Evolutionary conservation across 192 early-diverging fungal species (phyloP).

Genomic region (Podochytrium sp.): DNA sequence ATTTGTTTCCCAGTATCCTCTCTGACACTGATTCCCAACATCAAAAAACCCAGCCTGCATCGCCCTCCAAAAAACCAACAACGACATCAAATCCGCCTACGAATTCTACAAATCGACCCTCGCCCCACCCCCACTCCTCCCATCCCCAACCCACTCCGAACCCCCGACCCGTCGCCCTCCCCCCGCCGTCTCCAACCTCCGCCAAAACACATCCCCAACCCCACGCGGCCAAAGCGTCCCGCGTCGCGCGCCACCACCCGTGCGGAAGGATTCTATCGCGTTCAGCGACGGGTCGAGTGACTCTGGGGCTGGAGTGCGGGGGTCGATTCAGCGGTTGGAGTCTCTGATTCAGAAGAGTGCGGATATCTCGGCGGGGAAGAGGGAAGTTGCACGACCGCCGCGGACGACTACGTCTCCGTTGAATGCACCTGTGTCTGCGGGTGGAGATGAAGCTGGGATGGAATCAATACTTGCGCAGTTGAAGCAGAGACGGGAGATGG

Average conservation of each 20-base stretch:
- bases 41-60: slow-evolving; percentile 44
- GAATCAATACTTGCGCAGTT: neutral
- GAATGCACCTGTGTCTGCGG: too few relatives aligned
- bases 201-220: slow-evolving; percentile 13
- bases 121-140: neutral
- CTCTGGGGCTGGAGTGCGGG: neutral
- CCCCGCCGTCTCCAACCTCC: slow-evolving; percentile 13
- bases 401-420: neutral
- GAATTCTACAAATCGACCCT: slow-evolving; percentile 26
- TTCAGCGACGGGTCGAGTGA: neutral
- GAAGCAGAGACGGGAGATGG: neutral
- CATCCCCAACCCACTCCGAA: neutral
- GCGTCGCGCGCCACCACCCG: neutral
- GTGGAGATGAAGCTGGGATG: neutral
- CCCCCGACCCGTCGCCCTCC: slow-evolving; percentile 4
- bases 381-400: neutral
- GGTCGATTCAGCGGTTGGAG: slow-evolving; percentile 20
- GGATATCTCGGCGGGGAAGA: neutral
- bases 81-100: slow-evolving; percentile 43
- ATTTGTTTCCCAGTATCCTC: neutral
- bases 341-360: slow-evolving; percentile 17
- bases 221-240: neutral
- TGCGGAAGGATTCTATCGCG: neutral
- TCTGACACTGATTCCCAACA: neutral
- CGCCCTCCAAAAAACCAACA: slow-evolving; percentile 53